These are phyloP conservation scores for Mycosarcoma maydis DNA, from an alignment of 1,284 basidiomycete genomes.

Conservation along the genomic window DNA sequence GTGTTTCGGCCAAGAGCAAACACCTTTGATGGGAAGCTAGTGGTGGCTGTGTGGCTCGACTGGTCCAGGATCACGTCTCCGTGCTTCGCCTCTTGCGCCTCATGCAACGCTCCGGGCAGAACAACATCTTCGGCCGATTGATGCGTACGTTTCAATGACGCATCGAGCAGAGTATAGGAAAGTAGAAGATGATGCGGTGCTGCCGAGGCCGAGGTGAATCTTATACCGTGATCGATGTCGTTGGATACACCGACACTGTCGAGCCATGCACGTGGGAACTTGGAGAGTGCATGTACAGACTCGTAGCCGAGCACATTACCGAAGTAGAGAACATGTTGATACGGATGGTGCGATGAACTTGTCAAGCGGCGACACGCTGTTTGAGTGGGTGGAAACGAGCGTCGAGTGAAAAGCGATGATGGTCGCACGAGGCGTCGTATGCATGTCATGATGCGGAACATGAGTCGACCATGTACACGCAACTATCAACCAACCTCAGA, in stretches of 20 bases:
- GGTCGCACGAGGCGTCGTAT: neutral
- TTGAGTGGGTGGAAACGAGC: neutral
- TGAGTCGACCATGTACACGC: too few relatives aligned
- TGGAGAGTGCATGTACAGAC: slow-evolving; percentile 3
- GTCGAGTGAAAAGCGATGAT: too few relatives aligned
- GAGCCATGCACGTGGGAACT: slow-evolving; percentile 24
- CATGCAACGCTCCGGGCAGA: neutral
- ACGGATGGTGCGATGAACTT: neutral
- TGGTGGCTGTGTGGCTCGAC: neutral
- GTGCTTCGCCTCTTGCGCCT: neutral
- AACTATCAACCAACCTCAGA: too few relatives aligned
- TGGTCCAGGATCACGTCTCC: slow-evolving; percentile 5
- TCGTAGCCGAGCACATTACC: slow-evolving; percentile 27
- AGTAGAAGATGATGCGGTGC: slow-evolving; percentile 10
- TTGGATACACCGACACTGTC: slow-evolving; percentile 9
- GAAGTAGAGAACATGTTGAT: slow-evolving; percentile 32
- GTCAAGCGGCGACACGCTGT: too few relatives aligned
- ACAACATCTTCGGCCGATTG: neutral
- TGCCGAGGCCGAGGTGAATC: neutral
- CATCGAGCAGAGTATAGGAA: slow-evolving; percentile 11
- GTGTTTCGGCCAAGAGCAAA: slow-evolving; percentile 38
- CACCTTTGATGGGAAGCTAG: slow-evolving; percentile 14
- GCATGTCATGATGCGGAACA: neutral
- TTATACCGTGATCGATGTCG: slow-evolving; percentile 27
- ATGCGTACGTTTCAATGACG: neutral